Base-by-base conservation (phyloP, 1,284 basidiomycete species). In the Naganishia albida region DNA sequence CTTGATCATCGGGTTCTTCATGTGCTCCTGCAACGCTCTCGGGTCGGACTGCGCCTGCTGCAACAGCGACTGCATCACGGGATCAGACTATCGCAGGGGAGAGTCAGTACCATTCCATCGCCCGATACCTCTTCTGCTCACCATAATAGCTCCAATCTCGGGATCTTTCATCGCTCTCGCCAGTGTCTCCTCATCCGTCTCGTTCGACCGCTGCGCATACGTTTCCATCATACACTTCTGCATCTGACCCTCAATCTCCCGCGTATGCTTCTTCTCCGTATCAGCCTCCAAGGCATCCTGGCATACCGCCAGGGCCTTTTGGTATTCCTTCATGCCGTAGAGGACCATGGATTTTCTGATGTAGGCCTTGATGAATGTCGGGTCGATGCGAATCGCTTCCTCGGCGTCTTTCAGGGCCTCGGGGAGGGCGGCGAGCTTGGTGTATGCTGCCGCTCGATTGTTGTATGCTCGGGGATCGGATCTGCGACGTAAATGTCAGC, bases 391-490 rank as follows among this genome's bases (percentile, higher is more conserved):
- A 82, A 99, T 95, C 23, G 96, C 94, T 77, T 90, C 86, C 64
- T 99, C 87, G 30, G 88, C 88, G 75, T 99, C 96, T 80, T 98
- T 98, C 74, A 99, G 84, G 1, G 95, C 96, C 78, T 99, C 96
- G 12, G 94, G 91, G 23, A 98, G 80, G 2, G 96, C 96, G 43
- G 86, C 85, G 30, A 99, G 86, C 81, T 99, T 99, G 77, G 90
- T 93, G 81, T 98, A 98, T 23, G 93, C 94, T 38, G 93, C 90
- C 18, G 96, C 92, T 63, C 96, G 88, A 83, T 99, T 99, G 76
- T 94, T 98, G 83, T 96, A 99, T 16, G 91, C 93, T 70, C 89
- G 84, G 12, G 96, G 86, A 75, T 99, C 95, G 39, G 80, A 77
- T 15, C 74, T 75, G 51, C 40, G 26, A 28, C 8, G 13, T 34